Base-by-base conservation (phyloP, 805 yeast genomes). In the Starmerella scarabaei region DNA sequence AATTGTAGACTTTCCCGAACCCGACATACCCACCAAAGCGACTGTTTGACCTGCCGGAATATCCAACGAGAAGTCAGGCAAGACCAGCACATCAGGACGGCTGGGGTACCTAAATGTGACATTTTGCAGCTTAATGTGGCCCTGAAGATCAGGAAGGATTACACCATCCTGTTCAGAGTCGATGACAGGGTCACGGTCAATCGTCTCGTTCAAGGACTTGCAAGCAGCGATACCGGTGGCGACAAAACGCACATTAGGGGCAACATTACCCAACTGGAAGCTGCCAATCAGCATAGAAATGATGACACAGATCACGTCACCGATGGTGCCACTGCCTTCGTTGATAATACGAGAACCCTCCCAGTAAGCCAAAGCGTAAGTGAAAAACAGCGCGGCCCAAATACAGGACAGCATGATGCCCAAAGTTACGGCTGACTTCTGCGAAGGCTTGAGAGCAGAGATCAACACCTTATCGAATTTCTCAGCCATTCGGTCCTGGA, bases 1-100 rank as follows among this genome's bases (percentile, higher is more conserved):
- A 31, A 88, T 73, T 0, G 98, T 88, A 0, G 95, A 84, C 62
- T 88, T 88, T 27, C 98, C 98, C 50, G 88, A 77, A 3, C 98
- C 98, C 2, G 93, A 80, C 5, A 94, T 93, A 2, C 98, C 98
- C 14, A 88, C 98, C 48, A 88, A 72, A 9, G 96, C 97, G 23
- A 86, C 93, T 49, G 84, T 85, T 53, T 77, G 62, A 7, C 97
- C 97, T 2, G 93, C 84, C 8, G 88, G 85, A 24, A 88, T 77
- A 3, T 74, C 72, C 51, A 88, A 80, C 3, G 74, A 64, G 30
- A 85, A 84, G 57, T 86, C 76, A 19, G 72, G 69, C 51, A 88
- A 67, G 44, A 88, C 91, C 35, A 83, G 80, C 47, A 94, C 72
- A 42, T 81, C 85, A 3, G 93, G 86, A 3, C 68, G 59, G 21